These are phyloP conservation scores for Metroxylon sagu DNA, from an alignment of 176 grass and related monocot genomes.

Conservation along the genomic window DNA sequence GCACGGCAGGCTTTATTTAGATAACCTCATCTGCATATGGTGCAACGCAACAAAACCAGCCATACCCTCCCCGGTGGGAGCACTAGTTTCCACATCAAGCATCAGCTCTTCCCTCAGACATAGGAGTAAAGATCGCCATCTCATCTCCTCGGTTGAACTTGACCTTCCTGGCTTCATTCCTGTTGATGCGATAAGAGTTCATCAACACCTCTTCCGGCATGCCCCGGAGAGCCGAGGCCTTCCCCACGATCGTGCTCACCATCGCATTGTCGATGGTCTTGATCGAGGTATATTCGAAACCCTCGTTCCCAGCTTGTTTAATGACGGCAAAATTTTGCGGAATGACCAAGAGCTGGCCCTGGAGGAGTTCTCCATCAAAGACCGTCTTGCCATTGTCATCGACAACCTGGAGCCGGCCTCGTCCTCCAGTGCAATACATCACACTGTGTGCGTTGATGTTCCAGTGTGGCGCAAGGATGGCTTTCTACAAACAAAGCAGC, in stretches of 20 bases:
- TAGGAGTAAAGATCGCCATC: constrained; percentile 19
- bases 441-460: constrained; percentile 34
- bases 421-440: constrained; percentile 26
- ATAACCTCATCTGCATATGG: too few relatives aligned
- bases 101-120: background rate
- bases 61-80: too few relatives aligned
- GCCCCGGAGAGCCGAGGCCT: constrained; percentile 20
- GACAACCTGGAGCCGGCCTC: constrained; percentile 23
- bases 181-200: constrained; percentile 21
- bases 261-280: constrained; percentile 33
- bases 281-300: constrained; percentile 29
- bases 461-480: constrained; percentile 26
- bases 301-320: constrained; percentile 11
- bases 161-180: constrained; percentile 18
- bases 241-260: constrained; percentile 26
- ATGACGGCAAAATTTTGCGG: constrained; percentile 19
- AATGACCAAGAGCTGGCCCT: constrained; percentile 20
- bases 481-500: constrained; percentile 23
- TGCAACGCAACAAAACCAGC: too few relatives aligned
- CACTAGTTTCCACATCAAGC: too few relatives aligned
- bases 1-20: too few relatives aligned
- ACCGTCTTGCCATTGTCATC: constrained; percentile 22
- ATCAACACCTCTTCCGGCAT: constrained; percentile 31
- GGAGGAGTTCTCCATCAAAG: constrained; percentile 29
- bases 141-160: constrained; percentile 26